phyloP scores from a whole-genome alignment of 2,329 filamentous ascomycete species.

The Calonectria pauciramosa region DNA sequence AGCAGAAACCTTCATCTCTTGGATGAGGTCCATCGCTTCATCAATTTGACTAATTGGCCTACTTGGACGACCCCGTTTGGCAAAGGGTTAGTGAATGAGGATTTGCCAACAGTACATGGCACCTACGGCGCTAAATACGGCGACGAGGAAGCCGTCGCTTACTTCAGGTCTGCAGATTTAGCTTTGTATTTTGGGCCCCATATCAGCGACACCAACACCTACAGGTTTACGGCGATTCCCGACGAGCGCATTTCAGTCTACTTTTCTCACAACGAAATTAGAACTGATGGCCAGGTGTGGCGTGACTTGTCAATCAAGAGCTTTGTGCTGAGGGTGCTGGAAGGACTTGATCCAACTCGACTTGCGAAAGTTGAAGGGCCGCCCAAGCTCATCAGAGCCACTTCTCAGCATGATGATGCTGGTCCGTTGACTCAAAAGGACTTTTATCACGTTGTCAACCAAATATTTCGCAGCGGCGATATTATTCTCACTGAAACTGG shows the following conservation, averaged over 20 bases:
- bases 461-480: slow-evolving; percentile 65
- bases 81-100: neutral
- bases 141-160: neutral
- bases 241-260: slow-evolving; percentile 48
- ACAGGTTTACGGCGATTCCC: slow-evolving; percentile 53
- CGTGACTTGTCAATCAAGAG: slow-evolving; percentile 45
- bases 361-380: slow-evolving; percentile 25
- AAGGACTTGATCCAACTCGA: slow-evolving; percentile 45
- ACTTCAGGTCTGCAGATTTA: neutral
- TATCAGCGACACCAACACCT: slow-evolving; percentile 59
- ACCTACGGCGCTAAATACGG: neutral
- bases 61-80: neutral
- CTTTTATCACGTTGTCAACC: slow-evolving; percentile 60
- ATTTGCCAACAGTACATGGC: neutral
- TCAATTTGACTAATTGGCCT: neutral
- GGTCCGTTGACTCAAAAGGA: slow-evolving; percentile 30
- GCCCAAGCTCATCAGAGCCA: too few species aligned
- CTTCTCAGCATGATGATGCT: neutral
- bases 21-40: neutral
- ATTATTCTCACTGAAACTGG: slow-evolving; percentile 71
- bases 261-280: slow-evolving; percentile 51
- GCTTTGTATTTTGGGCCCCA: neutral
- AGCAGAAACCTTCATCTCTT: neutral
- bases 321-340: slow-evolving; percentile 38
- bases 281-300: slow-evolving; percentile 47